A percentile compares a stretch with the other conserved stretches of the same genome.
Conservation (phyloP, 31 red algal genomes). For the Odonthalia washingtoniensis region DNA sequence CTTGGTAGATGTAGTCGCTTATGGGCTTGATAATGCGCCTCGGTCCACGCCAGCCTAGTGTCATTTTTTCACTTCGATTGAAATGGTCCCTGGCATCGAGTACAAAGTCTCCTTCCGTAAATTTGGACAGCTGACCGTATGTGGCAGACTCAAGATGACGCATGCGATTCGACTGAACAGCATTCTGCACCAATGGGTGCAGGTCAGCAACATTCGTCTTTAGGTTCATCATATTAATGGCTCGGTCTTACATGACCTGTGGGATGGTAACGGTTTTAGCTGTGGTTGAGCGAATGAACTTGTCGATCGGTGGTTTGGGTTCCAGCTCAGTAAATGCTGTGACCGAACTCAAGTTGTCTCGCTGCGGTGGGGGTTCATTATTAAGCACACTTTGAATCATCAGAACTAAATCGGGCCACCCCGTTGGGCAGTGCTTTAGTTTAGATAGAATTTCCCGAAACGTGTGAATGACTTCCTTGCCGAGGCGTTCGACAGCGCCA, state of each 20-base stretch:
- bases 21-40: conserved; percentile 23
- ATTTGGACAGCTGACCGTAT: not conserved
- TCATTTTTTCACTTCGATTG: conserved; percentile 20
- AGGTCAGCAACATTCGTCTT: not conserved
- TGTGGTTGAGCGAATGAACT: not conserved
- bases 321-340: not conserved
- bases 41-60: conserved; percentile 24
- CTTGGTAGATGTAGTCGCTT: no score
- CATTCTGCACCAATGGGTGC: no score
- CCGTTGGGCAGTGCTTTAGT: not conserved
- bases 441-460: conserved; percentile 12
- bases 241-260: not conserved
- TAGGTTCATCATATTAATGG: not conserved
- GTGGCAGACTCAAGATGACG: not conserved
- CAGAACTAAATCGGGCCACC: conserved; percentile 37
- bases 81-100: conserved; percentile 11
- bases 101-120: conserved; percentile 5
- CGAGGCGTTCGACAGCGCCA: conserved; percentile 47
- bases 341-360: not conserved
- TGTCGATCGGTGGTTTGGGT: not conserved
- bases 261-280: not conserved
- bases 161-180: not conserved
- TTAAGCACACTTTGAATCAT: conserved; percentile 43
- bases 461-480: conserved; percentile 32
- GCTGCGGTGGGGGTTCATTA: conserved; percentile 2